phyloP scores from a whole-genome alignment of 257 asterid genomes.

The Eustoma russellianum region DNA sequence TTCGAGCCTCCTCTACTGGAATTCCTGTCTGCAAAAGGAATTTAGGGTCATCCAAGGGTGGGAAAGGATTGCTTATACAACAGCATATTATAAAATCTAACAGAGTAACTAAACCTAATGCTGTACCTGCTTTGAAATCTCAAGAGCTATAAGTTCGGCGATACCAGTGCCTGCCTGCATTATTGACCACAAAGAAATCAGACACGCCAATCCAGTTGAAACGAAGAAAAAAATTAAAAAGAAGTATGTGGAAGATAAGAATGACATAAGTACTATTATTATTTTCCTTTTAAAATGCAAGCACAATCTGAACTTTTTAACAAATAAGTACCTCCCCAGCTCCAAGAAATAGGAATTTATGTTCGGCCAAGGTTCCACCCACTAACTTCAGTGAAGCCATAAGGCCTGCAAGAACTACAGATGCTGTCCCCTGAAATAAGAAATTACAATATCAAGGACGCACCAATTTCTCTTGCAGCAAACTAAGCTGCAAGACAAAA shows the following conservation, averaged over 20 bases:
- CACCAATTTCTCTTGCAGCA: neutral
- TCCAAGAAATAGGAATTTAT: conserved; percentile 85
- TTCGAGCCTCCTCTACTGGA: conserved; percentile 75
- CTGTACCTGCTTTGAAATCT: conserved; percentile 80
- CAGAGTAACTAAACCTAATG: neutral
- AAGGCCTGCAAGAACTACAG: conserved; percentile 93
- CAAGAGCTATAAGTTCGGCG: conserved; percentile 91
- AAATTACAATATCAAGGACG: conserved; percentile 1
- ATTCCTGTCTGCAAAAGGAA: conserved; percentile 54
- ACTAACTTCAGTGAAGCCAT: conserved; percentile 69
- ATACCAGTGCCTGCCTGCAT: conserved; percentile 96
- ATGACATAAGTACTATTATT: neutral
- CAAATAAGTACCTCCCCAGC: conserved; percentile 74
- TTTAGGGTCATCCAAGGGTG: neutral
- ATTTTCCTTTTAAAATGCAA: no score
- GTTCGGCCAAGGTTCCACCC: conserved; percentile 79
- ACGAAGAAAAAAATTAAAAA: neutral
- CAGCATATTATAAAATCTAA: neutral
- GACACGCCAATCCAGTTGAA: neutral
- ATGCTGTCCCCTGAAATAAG: conserved; percentile 71
- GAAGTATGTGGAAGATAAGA: no score
- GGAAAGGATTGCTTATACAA: neutral
- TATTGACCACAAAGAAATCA: conserved; percentile 11
- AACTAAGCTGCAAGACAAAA: neutral
- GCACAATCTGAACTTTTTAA: neutral